Conservation (phyloP, 2,329 filamentous ascomycete species). For the Stagonosporopsis vannaccii region DNA sequence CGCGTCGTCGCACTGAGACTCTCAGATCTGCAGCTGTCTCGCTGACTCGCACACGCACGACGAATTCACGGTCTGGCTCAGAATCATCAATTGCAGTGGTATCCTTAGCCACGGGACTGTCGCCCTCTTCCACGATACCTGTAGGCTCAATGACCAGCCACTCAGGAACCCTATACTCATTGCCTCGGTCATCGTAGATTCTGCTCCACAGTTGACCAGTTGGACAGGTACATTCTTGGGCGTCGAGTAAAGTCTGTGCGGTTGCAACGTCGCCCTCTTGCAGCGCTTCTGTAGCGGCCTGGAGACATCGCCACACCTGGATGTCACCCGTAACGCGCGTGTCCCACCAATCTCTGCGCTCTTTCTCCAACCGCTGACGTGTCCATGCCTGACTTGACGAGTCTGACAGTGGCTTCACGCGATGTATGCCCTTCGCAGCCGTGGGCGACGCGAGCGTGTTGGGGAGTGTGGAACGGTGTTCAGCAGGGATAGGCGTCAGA, state of each 20-base stretch:
- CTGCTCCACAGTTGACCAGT: conserved; percentile 51
- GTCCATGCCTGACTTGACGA: conserved; percentile 54
- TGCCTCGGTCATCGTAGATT: conserved; percentile 55
- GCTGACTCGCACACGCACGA: conserved; percentile 12
- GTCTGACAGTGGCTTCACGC: conserved; percentile 31
- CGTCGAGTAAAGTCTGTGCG: conserved; percentile 82
- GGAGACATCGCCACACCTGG: conserved; percentile 83
- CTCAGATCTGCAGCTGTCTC: neutral
- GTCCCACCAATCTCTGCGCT: conserved; percentile 87
- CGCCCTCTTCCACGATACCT: conserved; percentile 46
- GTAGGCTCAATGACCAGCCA: conserved; percentile 56
- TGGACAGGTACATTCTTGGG: conserved; percentile 66
- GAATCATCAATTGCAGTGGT: conserved; percentile 21
- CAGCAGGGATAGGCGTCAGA: conserved; percentile 34
- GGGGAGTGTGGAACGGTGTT: conserved; percentile 40
- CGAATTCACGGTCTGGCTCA: conserved; percentile 4
- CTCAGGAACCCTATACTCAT: conserved; percentile 53
- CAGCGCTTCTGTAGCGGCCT: conserved; percentile 71
- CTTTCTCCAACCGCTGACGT: conserved; percentile 69
- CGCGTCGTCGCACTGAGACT: neutral
- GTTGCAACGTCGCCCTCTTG: conserved; percentile 59
- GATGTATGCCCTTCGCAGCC: conserved; percentile 24
- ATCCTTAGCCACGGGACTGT: conserved; percentile 8
- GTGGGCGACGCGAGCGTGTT: conserved; percentile 32
- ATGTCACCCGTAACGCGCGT: conserved; percentile 79